Evolutionary conservation across 305 asterid genomes (phyloP).

Genomic region (Fraxinus greggii): DNA sequence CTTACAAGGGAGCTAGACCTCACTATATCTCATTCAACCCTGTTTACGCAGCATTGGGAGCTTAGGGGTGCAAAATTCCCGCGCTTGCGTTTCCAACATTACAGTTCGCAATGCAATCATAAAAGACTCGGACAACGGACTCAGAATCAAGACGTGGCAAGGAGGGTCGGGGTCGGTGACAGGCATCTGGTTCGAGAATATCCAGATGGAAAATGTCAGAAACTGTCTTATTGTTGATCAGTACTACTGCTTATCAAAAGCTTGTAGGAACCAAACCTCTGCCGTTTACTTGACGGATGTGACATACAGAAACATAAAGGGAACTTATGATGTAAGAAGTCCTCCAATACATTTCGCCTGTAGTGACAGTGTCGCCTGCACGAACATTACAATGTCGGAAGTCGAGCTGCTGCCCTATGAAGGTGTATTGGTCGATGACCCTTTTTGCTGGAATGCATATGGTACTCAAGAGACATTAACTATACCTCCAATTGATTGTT

Average conservation of each 20-base stretch:
- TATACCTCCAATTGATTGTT: slow-evolving; percentile 85
- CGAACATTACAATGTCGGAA: slow-evolving; percentile 87
- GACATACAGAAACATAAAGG: slow-evolving; percentile 69
- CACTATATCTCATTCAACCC: background rate
- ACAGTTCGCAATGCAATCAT: slow-evolving; percentile 66
- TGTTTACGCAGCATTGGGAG: slow-evolving; percentile 76
- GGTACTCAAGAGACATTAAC: slow-evolving; percentile 81
- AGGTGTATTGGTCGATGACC: slow-evolving; percentile 77
- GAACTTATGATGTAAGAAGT: slow-evolving; percentile 77
- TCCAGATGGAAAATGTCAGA: slow-evolving; percentile 85
- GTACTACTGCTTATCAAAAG: slow-evolving; percentile 81
- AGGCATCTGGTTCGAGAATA: slow-evolving; percentile 67
- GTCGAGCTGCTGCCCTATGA: slow-evolving; percentile 81
- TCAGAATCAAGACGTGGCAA: slow-evolving; percentile 94
- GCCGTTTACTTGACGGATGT: slow-evolving; percentile 69
- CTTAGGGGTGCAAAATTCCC: slow-evolving; percentile 78
- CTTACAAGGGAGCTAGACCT: background rate
- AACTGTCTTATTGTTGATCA: slow-evolving; percentile 85
- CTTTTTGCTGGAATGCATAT: slow-evolving; percentile 96
- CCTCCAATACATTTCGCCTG: slow-evolving; percentile 97
- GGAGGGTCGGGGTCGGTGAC: slow-evolving; percentile 91
- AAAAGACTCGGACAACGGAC: slow-evolving; percentile 74
- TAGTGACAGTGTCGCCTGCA: slow-evolving; percentile 79
- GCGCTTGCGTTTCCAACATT: slow-evolving; percentile 82
- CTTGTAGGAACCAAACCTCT: slow-evolving; percentile 71